phyloP scores from a whole-genome alignment of 805 yeast genomes.

The Yarrowia sp. region DNA sequence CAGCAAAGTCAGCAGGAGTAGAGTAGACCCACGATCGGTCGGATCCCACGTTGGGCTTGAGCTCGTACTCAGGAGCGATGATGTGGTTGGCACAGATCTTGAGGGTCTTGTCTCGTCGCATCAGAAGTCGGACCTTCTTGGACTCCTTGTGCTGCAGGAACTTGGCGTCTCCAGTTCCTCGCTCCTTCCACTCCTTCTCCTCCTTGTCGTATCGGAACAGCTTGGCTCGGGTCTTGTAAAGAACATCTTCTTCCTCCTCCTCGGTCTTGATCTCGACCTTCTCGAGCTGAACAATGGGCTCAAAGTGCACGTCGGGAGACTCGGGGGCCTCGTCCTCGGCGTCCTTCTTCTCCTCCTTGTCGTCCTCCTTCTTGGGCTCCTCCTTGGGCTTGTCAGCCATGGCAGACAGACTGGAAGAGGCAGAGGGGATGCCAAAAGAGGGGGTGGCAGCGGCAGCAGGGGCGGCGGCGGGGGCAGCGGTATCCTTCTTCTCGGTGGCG shows the following conservation, averaged over 20 bases:
- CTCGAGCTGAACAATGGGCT: conserved; percentile 92
- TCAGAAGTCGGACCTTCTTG: conserved; percentile 80
- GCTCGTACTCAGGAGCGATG: conserved; percentile 65
- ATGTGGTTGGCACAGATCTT: conserved; percentile 97
- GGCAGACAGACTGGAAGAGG: conserved; percentile 18
- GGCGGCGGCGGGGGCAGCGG: conserved; percentile 21
- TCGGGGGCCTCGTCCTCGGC: conserved; percentile 60
- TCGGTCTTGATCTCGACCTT: conserved; percentile 95
- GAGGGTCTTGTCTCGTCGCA: conserved; percentile 99
- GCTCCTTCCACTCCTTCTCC: conserved; percentile 94
- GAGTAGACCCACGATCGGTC: conserved; percentile 98
- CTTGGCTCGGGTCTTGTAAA: conserved; percentile 85
- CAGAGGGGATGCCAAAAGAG: conserved; percentile 8
- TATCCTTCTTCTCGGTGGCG: conserved; percentile 24
- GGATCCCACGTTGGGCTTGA: conserved; percentile 91
- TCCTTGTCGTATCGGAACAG: conserved; percentile 85
- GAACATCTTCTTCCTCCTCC: conserved; percentile 83
- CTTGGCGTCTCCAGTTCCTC: conserved; percentile 98
- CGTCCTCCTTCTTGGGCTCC: conserved; percentile 40
- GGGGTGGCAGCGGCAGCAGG: conserved; percentile 21
- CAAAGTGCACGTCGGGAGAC: conserved; percentile 86
- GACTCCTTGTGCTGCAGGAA: conserved; percentile 84
- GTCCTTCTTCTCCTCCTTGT: conserved; percentile 40
- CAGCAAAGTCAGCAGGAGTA: conserved; percentile 91
- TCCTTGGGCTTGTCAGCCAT: conserved; percentile 55